phyloP scores from a whole-genome alignment of 768 basidiomycete species.

The Russula sp. region DNA sequence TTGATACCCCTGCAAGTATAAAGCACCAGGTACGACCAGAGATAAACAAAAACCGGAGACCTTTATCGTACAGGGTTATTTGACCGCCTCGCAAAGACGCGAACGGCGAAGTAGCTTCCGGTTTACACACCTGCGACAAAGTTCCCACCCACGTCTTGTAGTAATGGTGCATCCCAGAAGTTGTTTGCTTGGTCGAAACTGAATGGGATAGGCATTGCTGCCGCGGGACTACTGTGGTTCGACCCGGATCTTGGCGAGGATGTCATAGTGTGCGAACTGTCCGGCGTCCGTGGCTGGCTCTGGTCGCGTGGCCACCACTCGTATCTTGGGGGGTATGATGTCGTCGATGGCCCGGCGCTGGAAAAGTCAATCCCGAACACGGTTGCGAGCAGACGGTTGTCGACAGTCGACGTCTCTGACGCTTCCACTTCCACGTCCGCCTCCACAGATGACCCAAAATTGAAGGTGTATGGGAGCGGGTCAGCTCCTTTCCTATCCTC shows the following conservation, averaged over 20 bases:
- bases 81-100: neutral
- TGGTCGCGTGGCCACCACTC: constrained; percentile 23
- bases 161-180: constrained; percentile 19
- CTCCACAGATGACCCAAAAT: neutral
- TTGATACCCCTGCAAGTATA: neutral
- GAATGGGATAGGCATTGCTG: constrained; percentile 24
- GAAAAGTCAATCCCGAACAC: constrained; percentile 24
- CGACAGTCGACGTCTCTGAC: neutral
- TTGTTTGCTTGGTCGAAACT: constrained; percentile 21
- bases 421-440: neutral
- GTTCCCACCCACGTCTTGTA: constrained; percentile 10
- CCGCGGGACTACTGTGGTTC: constrained; percentile 20
- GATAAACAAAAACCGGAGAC: neutral
- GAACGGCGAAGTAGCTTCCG: neutral
- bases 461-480: neutral
- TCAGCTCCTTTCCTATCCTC: neutral
- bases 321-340: constrained; percentile 17
- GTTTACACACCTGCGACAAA: constrained; percentile 3
- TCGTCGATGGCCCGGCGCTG: constrained; percentile 12
- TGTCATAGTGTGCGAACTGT: constrained; percentile 13
- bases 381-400: constrained; percentile 22
- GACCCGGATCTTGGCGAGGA: constrained; percentile 21
- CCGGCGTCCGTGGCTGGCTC: constrained; percentile 7
- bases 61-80: neutral
- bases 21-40: neutral